These are phyloP conservation scores for Solanum virginianum DNA, from an alignment of 257 asterid genomes.

Conservation along the genomic window DNA sequence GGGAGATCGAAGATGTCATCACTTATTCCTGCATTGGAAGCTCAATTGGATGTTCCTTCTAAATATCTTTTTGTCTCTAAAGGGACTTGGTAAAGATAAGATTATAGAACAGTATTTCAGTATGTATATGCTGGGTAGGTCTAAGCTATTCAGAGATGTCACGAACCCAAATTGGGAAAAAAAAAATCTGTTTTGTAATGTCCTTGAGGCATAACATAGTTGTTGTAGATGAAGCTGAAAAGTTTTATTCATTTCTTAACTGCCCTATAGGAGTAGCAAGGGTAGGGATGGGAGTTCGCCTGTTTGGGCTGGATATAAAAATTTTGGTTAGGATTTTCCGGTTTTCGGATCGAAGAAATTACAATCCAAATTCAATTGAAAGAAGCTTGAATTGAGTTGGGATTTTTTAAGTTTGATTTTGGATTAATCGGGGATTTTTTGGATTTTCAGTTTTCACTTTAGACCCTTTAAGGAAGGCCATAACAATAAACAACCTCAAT, in stretches of 20 bases:
- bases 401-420: background rate
- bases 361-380: background rate
- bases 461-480: background rate
- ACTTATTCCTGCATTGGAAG: background rate
- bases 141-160: background rate
- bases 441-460: background rate
- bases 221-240: background rate
- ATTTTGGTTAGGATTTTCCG: background rate
- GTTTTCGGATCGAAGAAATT: background rate
- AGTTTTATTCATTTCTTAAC: background rate
- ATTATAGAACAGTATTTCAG: background rate
- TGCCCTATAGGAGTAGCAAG: background rate
- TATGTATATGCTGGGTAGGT: background rate
- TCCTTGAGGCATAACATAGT: background rate
- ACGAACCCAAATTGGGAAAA: background rate
- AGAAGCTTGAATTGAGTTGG: background rate
- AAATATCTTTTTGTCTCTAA: background rate
- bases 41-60: background rate
- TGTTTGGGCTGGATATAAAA: background rate
- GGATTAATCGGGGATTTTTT: background rate
- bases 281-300: background rate
- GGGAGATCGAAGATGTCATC: background rate
- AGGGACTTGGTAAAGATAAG: background rate
- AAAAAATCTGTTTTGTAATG: background rate
- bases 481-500: background rate